phyloP scores from a whole-genome alignment of 2,329 filamentous ascomycete genomes.

The Fusarium napiforme region DNA sequence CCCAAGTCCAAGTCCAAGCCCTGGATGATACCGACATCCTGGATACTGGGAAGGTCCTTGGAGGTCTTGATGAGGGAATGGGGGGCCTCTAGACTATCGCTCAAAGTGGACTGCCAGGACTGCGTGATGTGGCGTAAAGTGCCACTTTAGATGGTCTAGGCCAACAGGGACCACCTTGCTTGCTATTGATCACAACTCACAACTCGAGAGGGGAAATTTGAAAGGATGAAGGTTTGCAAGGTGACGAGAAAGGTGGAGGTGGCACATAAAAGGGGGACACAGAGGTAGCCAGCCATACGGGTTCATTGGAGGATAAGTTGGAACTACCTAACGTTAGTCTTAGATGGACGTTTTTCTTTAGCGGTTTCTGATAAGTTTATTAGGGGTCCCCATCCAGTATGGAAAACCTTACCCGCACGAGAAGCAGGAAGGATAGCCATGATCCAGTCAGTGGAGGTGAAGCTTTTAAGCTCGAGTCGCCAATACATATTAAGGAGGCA shows the following conservation, averaged over 20 bases:
- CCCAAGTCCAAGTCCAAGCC: not conserved
- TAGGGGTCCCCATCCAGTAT: not conserved
- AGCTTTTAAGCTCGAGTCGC: not conserved
- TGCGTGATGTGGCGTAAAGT: slow-evolving; percentile 7
- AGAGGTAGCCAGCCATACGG: not conserved
- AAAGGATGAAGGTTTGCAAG: slow-evolving; percentile 1
- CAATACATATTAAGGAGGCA: not conserved
- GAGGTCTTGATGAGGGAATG: not conserved
- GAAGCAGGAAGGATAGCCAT: not conserved
- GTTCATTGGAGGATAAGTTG: not conserved
- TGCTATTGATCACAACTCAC: slow-evolving; percentile 14
- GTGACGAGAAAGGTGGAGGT: not conserved
- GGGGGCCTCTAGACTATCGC: slow-evolving; percentile 1
- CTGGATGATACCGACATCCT: not conserved
- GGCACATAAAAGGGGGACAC: not conserved
- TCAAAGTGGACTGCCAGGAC: slow-evolving; percentile 3
- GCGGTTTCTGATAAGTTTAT: not conserved
- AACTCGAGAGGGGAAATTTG: not conserved
- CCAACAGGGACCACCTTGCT: slow-evolving; percentile 25
- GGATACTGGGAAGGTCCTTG: not conserved
- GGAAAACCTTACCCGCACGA: not conserved
- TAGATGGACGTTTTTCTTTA: not conserved
- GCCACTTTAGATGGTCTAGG: slow-evolving; percentile 11
- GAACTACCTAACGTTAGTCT: not conserved
- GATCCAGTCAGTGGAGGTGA: not conserved